A percentile compares a stretch with the other conserved stretches of the same genome.
These are phyloP conservation scores for Endoconidiophora polonica DNA, from an alignment of 2,329 filamentous ascomycete species.

Conservation along the genomic window DNA sequence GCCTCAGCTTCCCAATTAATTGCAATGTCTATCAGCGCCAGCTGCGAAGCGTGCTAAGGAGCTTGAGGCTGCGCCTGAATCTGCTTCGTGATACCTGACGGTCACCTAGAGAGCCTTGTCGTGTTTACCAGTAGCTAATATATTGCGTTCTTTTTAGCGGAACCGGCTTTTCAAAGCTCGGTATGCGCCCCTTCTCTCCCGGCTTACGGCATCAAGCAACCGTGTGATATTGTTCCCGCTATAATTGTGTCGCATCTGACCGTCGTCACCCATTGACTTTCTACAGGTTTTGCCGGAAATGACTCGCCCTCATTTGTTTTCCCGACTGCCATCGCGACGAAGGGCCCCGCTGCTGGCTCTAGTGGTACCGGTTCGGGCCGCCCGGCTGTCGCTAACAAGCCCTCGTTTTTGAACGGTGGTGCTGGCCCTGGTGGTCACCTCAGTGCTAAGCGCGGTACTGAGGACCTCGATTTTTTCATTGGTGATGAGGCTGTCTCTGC, in stretches of 20 bases:
- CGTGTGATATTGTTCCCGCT: too few relatives aligned
- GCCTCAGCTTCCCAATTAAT: conserved; percentile 5
- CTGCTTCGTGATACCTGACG: neutral
- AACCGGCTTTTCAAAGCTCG: conserved; percentile 98
- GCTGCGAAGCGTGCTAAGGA: neutral
- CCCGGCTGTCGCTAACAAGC: conserved; percentile 83
- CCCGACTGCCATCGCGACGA: conserved; percentile 94
- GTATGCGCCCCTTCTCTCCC: conserved; percentile 33
- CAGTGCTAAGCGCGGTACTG: conserved; percentile 83
- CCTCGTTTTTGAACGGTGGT: conserved; percentile 83
- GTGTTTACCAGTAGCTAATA: conserved; percentile 21
- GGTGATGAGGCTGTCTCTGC: conserved; percentile 88
- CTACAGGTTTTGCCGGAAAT: conserved; percentile 86
- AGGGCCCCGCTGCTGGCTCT: conserved; percentile 54
- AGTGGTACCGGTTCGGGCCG: conserved; percentile 71
- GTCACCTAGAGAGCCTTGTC: neutral
- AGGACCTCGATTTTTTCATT: conserved; percentile 97
- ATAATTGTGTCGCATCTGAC: conserved; percentile 5
- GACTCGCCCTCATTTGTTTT: conserved; percentile 99
- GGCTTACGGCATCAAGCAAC: too few relatives aligned
- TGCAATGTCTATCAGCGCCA: neutral
- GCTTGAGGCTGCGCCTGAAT: neutral
- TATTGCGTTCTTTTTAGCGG: conserved; percentile 44
- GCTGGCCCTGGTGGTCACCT: conserved; percentile 70
- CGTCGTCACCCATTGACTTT: conserved; percentile 6